phyloP scores from a whole-genome alignment of 306 rosid species.

The Corylus avellana region DNA sequence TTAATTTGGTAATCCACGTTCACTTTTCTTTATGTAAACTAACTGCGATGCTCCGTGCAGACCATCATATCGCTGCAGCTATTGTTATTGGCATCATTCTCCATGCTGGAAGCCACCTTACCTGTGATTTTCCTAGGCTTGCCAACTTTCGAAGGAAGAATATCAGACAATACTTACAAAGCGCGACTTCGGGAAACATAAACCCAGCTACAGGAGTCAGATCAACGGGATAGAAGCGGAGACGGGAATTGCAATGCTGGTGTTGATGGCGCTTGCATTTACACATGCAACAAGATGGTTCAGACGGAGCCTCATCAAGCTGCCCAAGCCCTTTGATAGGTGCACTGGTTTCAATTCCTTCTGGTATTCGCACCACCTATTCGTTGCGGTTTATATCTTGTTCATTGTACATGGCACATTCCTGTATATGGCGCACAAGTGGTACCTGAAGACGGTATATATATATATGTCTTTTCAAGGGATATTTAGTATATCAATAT shows the following conservation, averaged over 20 bases:
- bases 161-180: conserved; percentile 32
- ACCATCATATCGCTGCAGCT: conserved; percentile 67
- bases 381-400: conserved; percentile 81
- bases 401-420: conserved; percentile 74
- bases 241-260: conserved; percentile 87
- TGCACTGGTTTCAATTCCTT: conserved; percentile 95
- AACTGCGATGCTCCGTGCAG: conserved; percentile 30
- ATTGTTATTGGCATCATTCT: conserved; percentile 84
- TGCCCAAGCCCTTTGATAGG: conserved; percentile 87
- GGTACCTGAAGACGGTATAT: conserved; percentile 71
- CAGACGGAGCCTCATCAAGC: conserved; percentile 77
- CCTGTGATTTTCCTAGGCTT: conserved; percentile 90
- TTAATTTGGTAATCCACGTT: neutral
- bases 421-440: conserved; percentile 66
- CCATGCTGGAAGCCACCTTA: conserved; percentile 87
- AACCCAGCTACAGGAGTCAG: conserved; percentile 62
- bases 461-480: neutral
- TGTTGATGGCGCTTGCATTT: conserved; percentile 82
- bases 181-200: conserved; percentile 57
- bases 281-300: conserved; percentile 91
- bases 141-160: conserved; percentile 26
- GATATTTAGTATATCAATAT: neutral
- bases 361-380: conserved; percentile 98
- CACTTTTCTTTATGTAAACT: neutral
- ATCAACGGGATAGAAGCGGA: conserved; percentile 71